These are phyloP conservation scores for Penicillium palitans DNA, from an alignment of 2,329 filamentous ascomycete species.

Conservation along the genomic window DNA sequence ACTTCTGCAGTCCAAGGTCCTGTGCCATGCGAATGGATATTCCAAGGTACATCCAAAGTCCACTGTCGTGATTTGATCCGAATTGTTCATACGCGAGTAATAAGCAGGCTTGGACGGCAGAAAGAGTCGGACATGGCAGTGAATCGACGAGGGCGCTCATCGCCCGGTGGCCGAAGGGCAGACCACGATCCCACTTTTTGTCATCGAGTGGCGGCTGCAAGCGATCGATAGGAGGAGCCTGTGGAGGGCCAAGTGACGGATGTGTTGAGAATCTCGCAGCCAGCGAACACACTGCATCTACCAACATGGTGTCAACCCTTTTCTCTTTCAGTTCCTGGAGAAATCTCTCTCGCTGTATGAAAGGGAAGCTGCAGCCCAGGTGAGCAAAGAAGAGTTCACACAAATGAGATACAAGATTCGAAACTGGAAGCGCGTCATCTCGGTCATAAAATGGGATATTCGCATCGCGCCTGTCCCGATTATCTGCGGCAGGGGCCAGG, in stretches of 20 bases:
- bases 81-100: conserved; percentile 88
- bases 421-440: conserved; percentile 68
- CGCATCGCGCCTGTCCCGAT: conserved; percentile 34
- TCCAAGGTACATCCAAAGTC: conserved; percentile 90
- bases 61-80: conserved; percentile 82
- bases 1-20: conserved; percentile 77
- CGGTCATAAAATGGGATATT: conserved; percentile 72
- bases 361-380: conserved; percentile 83
- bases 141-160: conserved; percentile 81
- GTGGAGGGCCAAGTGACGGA: conserved; percentile 50
- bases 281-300: conserved; percentile 81
- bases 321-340: conserved; percentile 77
- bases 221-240: conserved; percentile 54
- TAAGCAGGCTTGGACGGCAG: conserved; percentile 79
- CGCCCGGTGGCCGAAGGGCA: conserved; percentile 76
- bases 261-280: conserved; percentile 75
- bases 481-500: conserved; percentile 25
- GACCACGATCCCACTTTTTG: conserved; percentile 66
- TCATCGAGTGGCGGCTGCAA: conserved; percentile 33
- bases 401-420: conserved; percentile 72
- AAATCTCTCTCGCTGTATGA: conserved; percentile 71
- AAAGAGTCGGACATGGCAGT: conserved; percentile 78
- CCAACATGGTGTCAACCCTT: conserved; percentile 76
- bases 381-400: conserved; percentile 79
- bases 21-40: conserved; percentile 81